phyloP scores from a whole-genome alignment of 257 asterid species.

The Solanum dulcamara region DNA sequence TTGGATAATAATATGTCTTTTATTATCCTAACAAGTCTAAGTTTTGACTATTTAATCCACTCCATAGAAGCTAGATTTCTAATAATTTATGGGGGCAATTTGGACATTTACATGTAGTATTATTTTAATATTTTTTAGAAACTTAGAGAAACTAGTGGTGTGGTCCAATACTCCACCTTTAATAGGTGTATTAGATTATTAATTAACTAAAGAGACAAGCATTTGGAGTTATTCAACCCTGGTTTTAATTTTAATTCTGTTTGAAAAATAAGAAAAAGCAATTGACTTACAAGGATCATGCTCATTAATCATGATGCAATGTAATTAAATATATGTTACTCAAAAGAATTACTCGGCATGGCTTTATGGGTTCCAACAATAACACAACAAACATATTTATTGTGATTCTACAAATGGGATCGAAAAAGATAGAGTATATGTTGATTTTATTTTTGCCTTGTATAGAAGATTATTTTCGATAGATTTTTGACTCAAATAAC shows the following conservation, averaged over 20 bases:
- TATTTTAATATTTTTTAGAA: background rate
- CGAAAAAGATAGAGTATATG: background rate
- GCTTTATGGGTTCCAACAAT: background rate
- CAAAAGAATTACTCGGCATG: background rate
- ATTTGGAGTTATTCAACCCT: background rate
- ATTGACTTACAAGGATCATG: background rate
- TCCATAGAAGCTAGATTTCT: background rate
- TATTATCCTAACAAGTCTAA: background rate
- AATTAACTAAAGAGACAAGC: background rate
- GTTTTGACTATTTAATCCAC: background rate
- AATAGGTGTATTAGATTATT: background rate
- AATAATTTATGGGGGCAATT: background rate
- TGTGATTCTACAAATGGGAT: background rate
- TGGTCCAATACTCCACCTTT: background rate
- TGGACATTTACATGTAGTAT: background rate
- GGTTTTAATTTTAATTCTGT: background rate
- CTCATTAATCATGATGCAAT: background rate
- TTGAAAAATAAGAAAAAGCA: background rate
- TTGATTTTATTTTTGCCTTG: rapidly evolving
- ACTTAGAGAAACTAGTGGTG: background rate
- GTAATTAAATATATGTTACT: background rate
- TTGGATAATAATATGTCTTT: background rate
- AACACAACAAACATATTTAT: background rate
- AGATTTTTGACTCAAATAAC: rapidly evolving
- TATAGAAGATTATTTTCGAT: background rate